A percentile compares a stretch with the other conserved stretches of the same genome.
These are phyloP conservation scores for Xerocomellus dryophilus DNA, from an alignment of 768 basidiomycete species.

Conservation along the genomic window DNA sequence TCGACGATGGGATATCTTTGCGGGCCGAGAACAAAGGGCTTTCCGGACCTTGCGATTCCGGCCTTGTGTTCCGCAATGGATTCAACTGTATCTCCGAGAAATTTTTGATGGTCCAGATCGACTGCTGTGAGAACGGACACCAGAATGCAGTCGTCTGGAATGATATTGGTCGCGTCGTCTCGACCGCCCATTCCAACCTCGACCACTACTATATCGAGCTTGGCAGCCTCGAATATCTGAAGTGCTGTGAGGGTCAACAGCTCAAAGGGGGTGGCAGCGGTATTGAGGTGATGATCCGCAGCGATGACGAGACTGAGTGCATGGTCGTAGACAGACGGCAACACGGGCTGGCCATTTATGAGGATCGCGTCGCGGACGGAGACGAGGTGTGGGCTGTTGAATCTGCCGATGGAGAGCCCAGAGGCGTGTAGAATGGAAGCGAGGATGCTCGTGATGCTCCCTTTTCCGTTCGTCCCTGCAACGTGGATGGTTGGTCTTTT, in stretches of 20 bases:
- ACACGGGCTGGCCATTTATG: slow-evolving; percentile 57
- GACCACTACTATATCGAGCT: slow-evolving; percentile 79
- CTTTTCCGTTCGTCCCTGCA: slow-evolving; percentile 97
- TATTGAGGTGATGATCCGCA: slow-evolving; percentile 41
- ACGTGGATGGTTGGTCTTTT: slow-evolving; percentile 84
- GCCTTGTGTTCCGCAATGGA: slow-evolving; percentile 83
- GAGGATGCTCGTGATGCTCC: slow-evolving; percentile 82
- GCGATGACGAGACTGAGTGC: slow-evolving; percentile 48
- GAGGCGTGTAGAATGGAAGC: slow-evolving; percentile 68
- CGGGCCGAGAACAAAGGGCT: slow-evolving; percentile 62
- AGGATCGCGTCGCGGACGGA: slow-evolving; percentile 72
- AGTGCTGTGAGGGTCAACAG: slow-evolving; percentile 81
- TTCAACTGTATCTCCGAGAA: slow-evolving; percentile 73
- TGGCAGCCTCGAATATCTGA: slow-evolving; percentile 60
- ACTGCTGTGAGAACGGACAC: slow-evolving; percentile 83
- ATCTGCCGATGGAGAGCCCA: slow-evolving; percentile 66
- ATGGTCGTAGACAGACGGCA: slow-evolving; percentile 43
- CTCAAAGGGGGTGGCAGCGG: slow-evolving; percentile 74
- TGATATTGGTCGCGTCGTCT: slow-evolving; percentile 89
- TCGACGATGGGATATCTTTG: slow-evolving; percentile 56
- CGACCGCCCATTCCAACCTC: slow-evolving; percentile 96
- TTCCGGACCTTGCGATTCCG: slow-evolving; percentile 64
- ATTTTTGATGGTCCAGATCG: slow-evolving; percentile 90
- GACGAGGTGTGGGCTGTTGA: slow-evolving; percentile 91
- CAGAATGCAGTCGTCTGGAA: slow-evolving; percentile 65